phyloP scores from a whole-genome alignment of 2,329 filamentous ascomycete genomes.

The Drechslerella coelobrocha region DNA sequence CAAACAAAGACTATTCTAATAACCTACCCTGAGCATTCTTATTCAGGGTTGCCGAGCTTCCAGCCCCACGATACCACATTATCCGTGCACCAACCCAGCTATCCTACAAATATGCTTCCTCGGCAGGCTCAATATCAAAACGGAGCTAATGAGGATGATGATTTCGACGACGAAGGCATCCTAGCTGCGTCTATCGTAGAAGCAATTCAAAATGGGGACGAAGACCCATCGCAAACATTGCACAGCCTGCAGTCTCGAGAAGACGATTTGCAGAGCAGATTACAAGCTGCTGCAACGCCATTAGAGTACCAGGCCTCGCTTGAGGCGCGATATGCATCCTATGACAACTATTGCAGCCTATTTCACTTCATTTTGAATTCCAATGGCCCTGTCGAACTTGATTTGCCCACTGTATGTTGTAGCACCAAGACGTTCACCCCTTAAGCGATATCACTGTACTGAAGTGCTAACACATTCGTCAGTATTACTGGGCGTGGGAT shows the following conservation, averaged over 20 bases:
- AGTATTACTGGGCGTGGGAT: conserved; percentile 99
- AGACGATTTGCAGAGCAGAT: conserved; percentile 89
- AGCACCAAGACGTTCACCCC: conserved; percentile 22
- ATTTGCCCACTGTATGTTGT: conserved; percentile 92
- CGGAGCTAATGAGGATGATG: conserved; percentile 60
- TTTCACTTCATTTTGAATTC: conserved; percentile 99
- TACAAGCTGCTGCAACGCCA: conserved; percentile 89
- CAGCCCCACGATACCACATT: not conserved
- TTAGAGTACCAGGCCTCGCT: conserved; percentile 94
- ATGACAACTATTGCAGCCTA: conserved; percentile 98
- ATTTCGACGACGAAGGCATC: conserved; percentile 94
- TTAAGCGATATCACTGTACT: too few relatives aligned
- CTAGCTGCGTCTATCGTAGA: conserved; percentile 95
- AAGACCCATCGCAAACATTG: conserved; percentile 67
- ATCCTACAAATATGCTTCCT: conserved; percentile 22
- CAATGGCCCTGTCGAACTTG: conserved; percentile 95
- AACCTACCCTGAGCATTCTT: too few relatives aligned
- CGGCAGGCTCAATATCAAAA: conserved; percentile 37
- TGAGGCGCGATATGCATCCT: conserved; percentile 97
- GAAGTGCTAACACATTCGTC: conserved; percentile 46
- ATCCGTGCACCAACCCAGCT: not conserved
- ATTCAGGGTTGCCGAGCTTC: not conserved
- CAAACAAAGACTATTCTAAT: not conserved
- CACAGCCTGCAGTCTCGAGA: conserved; percentile 73
- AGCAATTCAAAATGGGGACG: conserved; percentile 92